These are phyloP conservation scores for Ochromonas danica DNA, from an alignment of 108 stramenopile species.

Conservation along the genomic window DNA sequence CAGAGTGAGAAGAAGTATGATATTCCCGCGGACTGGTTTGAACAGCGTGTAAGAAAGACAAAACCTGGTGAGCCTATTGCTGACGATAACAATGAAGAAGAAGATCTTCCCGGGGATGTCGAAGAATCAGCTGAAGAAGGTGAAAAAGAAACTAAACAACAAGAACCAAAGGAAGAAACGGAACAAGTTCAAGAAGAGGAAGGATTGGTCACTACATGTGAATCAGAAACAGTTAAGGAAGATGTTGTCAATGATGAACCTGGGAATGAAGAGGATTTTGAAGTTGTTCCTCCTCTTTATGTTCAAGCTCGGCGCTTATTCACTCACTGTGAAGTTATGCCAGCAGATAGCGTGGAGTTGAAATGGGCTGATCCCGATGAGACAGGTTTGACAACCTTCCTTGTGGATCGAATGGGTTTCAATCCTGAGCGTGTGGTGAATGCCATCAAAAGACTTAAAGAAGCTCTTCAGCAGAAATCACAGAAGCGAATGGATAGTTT, in stretches of 20 bases:
- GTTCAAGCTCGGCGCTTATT: slow-evolving; percentile 79
- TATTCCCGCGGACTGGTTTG: slow-evolving; percentile 75
- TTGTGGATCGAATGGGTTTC: slow-evolving; percentile 88
- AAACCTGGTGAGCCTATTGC: slow-evolving; percentile 52
- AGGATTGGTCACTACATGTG: not conserved
- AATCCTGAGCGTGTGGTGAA: slow-evolving; percentile 79
- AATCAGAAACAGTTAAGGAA: not conserved
- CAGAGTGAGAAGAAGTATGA: slow-evolving; percentile 69
- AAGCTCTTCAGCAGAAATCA: slow-evolving; percentile 66
- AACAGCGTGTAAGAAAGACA: slow-evolving; percentile 20
- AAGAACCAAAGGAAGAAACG: slow-evolving; percentile 48
- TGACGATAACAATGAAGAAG: slow-evolving; percentile 34
- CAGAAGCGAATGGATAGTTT: slow-evolving; percentile 91
- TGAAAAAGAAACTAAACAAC: not conserved
- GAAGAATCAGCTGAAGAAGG: not conserved
- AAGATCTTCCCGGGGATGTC: slow-evolving; percentile 5
- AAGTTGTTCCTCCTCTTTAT: slow-evolving; percentile 61
- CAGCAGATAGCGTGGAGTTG: slow-evolving; percentile 58
- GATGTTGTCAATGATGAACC: not conserved
- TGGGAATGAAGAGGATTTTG: slow-evolving; percentile 1
- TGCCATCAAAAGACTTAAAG: slow-evolving; percentile 79
- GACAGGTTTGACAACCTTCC: slow-evolving; percentile 70
- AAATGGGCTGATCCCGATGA: slow-evolving; percentile 77
- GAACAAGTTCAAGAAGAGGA: slow-evolving; percentile 45
- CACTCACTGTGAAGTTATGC: slow-evolving; percentile 67